Evolutionary conservation across 139 green algal species (phyloP).

Genomic region (Microglena sp.): DNA sequence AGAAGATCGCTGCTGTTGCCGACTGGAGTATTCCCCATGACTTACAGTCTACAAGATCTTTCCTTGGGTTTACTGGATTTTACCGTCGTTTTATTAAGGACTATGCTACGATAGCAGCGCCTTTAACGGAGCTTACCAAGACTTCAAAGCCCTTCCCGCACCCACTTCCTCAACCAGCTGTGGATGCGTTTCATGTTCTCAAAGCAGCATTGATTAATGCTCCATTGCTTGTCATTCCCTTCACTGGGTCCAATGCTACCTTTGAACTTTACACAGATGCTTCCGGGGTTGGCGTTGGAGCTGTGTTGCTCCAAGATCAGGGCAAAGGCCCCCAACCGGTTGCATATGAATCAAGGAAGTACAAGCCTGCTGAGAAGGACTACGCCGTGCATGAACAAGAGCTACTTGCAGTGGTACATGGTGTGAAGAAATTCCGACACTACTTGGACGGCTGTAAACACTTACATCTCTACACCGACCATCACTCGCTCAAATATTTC

Average conservation of each 20-base stretch:
- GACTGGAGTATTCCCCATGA: constrained; percentile 7
- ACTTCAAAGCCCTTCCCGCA: too few relatives aligned
- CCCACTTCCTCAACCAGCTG: too few relatives aligned
- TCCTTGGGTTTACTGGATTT: constrained; percentile 5
- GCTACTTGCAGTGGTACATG: constrained; percentile 28
- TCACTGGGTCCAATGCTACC: constrained; percentile 1
- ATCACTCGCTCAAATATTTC: constrained; percentile 21
- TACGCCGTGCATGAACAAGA: constrained; percentile 37
- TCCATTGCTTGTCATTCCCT: too few relatives aligned
- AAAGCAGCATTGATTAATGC: too few relatives aligned
- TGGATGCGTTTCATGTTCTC: too few relatives aligned
- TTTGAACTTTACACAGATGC: constrained; percentile 23
- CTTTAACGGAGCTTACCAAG: too few relatives aligned
- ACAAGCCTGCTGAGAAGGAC: constrained; percentile 21
- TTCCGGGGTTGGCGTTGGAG: constrained; percentile 18
- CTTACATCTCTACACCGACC: constrained; percentile 22
- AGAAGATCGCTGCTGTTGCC: constrained; percentile 1
- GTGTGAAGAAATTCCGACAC: constrained; percentile 23
- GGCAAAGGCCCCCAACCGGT: constrained; percentile 13
- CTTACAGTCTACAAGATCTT: constrained; percentile 1
- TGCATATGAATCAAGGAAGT: constrained; percentile 23
- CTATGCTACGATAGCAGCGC: too few relatives aligned
- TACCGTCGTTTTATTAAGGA: too few relatives aligned
- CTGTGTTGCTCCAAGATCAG: constrained; percentile 23
- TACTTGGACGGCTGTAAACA: constrained; percentile 23